Conservation (phyloP, 331 rosid species). For the Prunus yedoensis region DNA sequence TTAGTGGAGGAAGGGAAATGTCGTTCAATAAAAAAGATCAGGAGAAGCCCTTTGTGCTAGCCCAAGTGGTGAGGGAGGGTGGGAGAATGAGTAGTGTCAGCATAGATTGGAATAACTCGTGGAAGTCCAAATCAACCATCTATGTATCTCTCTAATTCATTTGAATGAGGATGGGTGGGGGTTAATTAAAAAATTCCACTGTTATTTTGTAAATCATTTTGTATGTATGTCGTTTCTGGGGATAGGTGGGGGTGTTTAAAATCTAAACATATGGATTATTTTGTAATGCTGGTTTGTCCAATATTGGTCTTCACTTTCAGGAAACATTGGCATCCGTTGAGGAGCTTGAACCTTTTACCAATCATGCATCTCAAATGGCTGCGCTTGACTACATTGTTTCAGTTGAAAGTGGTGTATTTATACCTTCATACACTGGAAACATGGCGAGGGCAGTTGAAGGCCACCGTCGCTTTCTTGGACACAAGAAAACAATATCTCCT, state of each 20-base stretch:
- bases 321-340: slow-evolving; percentile 77
- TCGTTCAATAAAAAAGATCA: not conserved
- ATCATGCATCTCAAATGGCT: slow-evolving; percentile 91
- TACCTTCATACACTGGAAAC: slow-evolving; percentile 86
- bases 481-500: slow-evolving; percentile 82
- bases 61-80: not conserved
- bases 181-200: not conserved
- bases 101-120: not conserved
- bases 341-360: slow-evolving; percentile 70
- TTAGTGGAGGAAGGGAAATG: not conserved
- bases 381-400: slow-evolving; percentile 91
- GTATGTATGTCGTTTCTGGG: slow-evolving; percentile 9
- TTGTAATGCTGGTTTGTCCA: not conserved
- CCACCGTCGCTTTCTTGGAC: slow-evolving; percentile 87
- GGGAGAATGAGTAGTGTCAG: not conserved
- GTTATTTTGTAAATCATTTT: not conserved
- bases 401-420: slow-evolving; percentile 84
- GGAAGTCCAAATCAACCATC: not conserved
- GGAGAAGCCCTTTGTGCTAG: not conserved
- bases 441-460: slow-evolving; percentile 99
- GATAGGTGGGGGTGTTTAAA: slow-evolving; percentile 21
- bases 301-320: slow-evolving; percentile 40
- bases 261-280: not conserved
- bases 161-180: not conserved
- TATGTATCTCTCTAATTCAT: not conserved